Evolutionary conservation across 305 asterid species (phyloP).

Genomic region (Lippia alba): DNA sequence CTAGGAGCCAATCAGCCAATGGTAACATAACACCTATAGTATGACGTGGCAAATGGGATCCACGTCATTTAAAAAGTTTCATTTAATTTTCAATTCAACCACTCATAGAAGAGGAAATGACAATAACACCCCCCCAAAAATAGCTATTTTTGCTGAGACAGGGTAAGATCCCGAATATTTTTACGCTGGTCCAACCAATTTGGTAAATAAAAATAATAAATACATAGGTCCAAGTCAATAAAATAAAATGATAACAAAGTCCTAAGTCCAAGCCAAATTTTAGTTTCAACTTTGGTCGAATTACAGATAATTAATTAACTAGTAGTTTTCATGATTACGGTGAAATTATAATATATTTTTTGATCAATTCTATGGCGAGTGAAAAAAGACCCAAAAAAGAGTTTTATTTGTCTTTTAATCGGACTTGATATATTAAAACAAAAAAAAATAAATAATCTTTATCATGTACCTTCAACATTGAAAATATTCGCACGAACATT

Average conservation of each 20-base stretch:
- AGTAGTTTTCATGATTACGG: too few species aligned
- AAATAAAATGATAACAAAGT: neutral
- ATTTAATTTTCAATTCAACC: neutral
- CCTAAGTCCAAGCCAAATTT: neutral
- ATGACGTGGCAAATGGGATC: conserved; percentile 26
- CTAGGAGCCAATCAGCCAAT: conserved; percentile 16
- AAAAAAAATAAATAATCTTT: too few species aligned
- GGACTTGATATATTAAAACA: too few species aligned
- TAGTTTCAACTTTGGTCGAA: too few species aligned
- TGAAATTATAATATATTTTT: too few species aligned
- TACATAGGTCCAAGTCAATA: neutral
- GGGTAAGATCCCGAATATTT: neutral
- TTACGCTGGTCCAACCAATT: neutral
- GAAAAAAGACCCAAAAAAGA: too few species aligned
- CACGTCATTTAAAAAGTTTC: conserved; percentile 16
- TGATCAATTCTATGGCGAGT: too few species aligned
- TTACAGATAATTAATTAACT: too few species aligned
- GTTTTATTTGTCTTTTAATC: too few species aligned
- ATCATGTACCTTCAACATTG: too few species aligned
- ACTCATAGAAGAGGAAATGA: neutral
- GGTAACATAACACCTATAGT: conserved; percentile 4
- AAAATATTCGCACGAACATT: too few species aligned
- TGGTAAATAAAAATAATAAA: too few species aligned
- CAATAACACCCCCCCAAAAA: neutral
- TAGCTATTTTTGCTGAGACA: neutral